A percentile compares a stretch with the other conserved stretches of the same genome.
Evolutionary conservation across 2,329 filamentous ascomycete genomes (phyloP).

Genomic region (Rosellinia necatrix): DNA sequence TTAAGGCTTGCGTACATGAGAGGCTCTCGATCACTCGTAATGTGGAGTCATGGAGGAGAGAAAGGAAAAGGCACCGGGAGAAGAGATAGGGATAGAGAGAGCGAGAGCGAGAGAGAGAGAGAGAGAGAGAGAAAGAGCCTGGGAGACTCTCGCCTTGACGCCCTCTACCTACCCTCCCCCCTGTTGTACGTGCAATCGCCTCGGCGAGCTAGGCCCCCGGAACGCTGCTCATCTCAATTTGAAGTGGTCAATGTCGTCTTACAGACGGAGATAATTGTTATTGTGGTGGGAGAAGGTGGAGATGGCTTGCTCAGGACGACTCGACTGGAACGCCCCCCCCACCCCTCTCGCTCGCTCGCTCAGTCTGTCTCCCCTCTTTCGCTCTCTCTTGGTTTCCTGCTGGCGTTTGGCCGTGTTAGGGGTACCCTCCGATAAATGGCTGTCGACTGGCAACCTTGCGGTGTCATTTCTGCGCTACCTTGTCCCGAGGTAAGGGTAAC

Average conservation of each 20-base stretch:
- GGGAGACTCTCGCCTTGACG: conserved; percentile 33
- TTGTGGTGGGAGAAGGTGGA: conserved; percentile 34
- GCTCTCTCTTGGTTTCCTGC: neutral
- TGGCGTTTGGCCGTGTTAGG: conserved; percentile 12
- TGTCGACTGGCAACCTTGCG: conserved; percentile 17
- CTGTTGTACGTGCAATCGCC: conserved; percentile 31
- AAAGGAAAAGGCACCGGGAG: no score
- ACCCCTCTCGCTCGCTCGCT: conserved; percentile 27
- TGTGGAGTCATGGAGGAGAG: conserved; percentile 33
- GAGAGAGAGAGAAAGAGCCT: conserved; percentile 2
- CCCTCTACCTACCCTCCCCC: conserved; percentile 21
- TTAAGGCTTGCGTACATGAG: conserved; percentile 37
- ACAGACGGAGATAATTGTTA: conserved; percentile 40
- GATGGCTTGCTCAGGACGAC: conserved; percentile 35
- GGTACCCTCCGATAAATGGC: conserved; percentile 22
- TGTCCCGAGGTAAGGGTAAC: conserved; percentile 3
- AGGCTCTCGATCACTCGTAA: conserved; percentile 33
- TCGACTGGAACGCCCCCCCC: conserved; percentile 31
- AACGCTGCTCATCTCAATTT: conserved; percentile 41
- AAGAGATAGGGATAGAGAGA: no score
- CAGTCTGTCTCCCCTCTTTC: conserved; percentile 32
- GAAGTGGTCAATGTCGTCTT: conserved; percentile 36
- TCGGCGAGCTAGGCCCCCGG: conserved; percentile 36
- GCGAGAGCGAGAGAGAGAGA: no score
- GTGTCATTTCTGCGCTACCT: conserved; percentile 13